Evolutionary conservation across 192 early-diverging fungal genomes (phyloP).

Genomic region (Obelidium mucronatum): DNA sequence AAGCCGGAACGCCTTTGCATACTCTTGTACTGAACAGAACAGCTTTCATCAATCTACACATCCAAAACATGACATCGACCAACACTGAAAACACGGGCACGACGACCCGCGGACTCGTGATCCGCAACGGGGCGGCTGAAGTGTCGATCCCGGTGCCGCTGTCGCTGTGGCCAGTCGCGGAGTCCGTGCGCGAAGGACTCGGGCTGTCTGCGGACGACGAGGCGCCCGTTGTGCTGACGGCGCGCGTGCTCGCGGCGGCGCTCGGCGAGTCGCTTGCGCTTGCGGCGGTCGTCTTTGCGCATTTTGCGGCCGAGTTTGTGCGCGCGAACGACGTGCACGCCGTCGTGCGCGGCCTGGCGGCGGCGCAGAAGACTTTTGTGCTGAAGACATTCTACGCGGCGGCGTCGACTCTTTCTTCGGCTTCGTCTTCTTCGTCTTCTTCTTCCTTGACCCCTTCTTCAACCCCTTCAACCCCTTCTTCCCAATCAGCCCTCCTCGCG

Average conservation of each 20-base stretch:
- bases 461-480: neutral
- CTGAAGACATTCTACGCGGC: conserved; percentile 83
- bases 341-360: conserved; percentile 59
- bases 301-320: conserved; percentile 77
- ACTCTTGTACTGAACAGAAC: too few species aligned
- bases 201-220: conserved; percentile 38
- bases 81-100: too few species aligned
- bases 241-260: conserved; percentile 34
- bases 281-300: conserved; percentile 77
- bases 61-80: too few species aligned
- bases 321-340: conserved; percentile 86
- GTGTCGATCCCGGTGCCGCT: conserved; percentile 83
- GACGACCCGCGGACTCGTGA: neutral
- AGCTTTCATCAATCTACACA: too few species aligned
- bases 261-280: conserved; percentile 61
- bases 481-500: conserved; percentile 72
- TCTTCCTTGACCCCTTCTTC: neutral
- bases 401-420: conserved; percentile 65
- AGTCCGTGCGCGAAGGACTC: conserved; percentile 76
- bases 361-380: conserved; percentile 56
- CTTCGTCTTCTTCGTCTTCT: neutral
- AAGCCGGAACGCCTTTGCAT: too few species aligned
- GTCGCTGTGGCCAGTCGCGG: conserved; percentile 88
- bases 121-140: conserved; percentile 59
- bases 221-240: conserved; percentile 21